These are phyloP conservation scores for Hanseniaspora hatyaiensis DNA, from an alignment of 805 yeast species.

Conservation along the genomic window DNA sequence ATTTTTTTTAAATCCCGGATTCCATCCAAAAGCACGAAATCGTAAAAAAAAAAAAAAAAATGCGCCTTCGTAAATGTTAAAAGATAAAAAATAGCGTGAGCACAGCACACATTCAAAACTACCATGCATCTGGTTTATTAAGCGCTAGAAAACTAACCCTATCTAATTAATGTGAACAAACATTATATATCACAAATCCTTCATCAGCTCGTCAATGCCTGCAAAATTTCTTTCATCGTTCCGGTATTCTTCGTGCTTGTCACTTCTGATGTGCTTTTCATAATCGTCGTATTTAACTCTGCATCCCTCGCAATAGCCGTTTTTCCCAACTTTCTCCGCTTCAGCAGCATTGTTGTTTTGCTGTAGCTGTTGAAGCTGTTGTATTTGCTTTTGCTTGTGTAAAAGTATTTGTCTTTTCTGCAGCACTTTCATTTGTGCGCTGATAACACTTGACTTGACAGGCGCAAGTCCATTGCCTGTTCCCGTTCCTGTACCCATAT, in stretches of 20 bases:
- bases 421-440: slow-evolving; percentile 19
- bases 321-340: slow-evolving; percentile 31
- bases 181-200: too few relatives aligned
- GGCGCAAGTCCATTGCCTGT: slow-evolving; percentile 21
- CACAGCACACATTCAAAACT: too few relatives aligned
- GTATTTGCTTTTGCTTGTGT: slow-evolving; percentile 2
- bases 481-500: slow-evolving; percentile 24
- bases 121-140: too few relatives aligned
- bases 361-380: slow-evolving; percentile 16
- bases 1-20: background rate
- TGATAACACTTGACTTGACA: slow-evolving; percentile 2
- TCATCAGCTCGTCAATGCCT: slow-evolving; percentile 64
- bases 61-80: too few relatives aligned
- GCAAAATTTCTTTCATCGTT: slow-evolving; percentile 54
- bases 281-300: slow-evolving; percentile 69
- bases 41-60: background rate
- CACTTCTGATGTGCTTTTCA: slow-evolving; percentile 58
- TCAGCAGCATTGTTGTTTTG: slow-evolving; percentile 20
- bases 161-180: too few relatives aligned
- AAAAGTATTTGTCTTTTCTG: slow-evolving; percentile 16
- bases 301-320: slow-evolving; percentile 90
- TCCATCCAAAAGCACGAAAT: too few relatives aligned
- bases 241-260: slow-evolving; percentile 71
- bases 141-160: too few relatives aligned
- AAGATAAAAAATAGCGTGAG: background rate